These are phyloP conservation scores for Penicillium capsulatum DNA, from an alignment of 2,329 filamentous ascomycete genomes.

Conservation along the genomic window DNA sequence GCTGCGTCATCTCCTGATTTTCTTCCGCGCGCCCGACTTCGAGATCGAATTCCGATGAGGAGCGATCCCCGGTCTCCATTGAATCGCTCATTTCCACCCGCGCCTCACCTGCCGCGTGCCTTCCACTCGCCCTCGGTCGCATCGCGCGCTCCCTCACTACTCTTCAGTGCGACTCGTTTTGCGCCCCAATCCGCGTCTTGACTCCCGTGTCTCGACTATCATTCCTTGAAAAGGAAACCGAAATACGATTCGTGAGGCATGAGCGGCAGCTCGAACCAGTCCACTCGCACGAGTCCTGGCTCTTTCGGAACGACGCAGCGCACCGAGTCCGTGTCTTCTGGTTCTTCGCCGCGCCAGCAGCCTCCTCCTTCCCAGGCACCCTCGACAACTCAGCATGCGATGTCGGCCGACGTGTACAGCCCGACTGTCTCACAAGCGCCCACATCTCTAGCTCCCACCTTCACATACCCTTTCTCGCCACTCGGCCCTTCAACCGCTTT, in stretches of 20 bases:
- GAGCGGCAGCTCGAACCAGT: constrained; percentile 41
- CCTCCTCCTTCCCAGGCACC: constrained; percentile 34
- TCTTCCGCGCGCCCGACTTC: constrained; percentile 7
- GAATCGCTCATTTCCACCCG: constrained; percentile 17
- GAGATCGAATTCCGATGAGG: constrained; percentile 24
- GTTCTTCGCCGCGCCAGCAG: constrained; percentile 37
- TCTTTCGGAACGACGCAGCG: constrained; percentile 39
- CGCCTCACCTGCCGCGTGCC: constrained; percentile 6
- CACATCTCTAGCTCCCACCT: constrained; percentile 32
- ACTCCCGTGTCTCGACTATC: constrained; percentile 15
- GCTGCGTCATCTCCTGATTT: neutral
- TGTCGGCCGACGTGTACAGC: constrained; percentile 44
- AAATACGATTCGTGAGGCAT: constrained; percentile 30
- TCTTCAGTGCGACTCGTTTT: constrained; percentile 7
- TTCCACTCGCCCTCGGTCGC: constrained; percentile 12
- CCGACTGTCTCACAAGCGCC: constrained; percentile 36
- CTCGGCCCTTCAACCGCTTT: constrained; percentile 37
- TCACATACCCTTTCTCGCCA: constrained; percentile 38
- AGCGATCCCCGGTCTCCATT: constrained; percentile 16
- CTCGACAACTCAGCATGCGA: constrained; percentile 40
- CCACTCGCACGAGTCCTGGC: constrained; percentile 41
- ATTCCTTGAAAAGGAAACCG: neutral
- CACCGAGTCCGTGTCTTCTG: constrained; percentile 39
- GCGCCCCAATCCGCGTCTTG: neutral
- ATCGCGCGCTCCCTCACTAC: constrained; percentile 7